Conservation (phyloP, 2,329 filamentous ascomycete genomes). For the Nemania sp. region DNA sequence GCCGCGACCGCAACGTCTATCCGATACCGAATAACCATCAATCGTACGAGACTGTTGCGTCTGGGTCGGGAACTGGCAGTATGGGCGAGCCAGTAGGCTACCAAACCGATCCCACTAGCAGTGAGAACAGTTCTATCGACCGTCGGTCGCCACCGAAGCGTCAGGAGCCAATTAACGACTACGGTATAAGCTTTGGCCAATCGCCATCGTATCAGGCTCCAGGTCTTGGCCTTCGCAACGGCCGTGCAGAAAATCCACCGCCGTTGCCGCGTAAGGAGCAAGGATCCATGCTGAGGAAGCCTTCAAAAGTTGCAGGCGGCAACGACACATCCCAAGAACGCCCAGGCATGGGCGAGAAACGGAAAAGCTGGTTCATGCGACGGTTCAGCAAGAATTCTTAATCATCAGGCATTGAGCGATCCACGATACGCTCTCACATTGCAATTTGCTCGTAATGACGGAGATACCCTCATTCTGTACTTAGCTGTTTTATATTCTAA, state of each 20-base stretch:
- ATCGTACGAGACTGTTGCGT: conserved; percentile 85
- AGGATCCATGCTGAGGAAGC: conserved; percentile 34
- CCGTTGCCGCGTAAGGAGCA: conserved; percentile 42
- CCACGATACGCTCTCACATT: conserved; percentile 18
- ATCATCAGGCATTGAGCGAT: conserved; percentile 8
- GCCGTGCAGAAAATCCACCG: conserved; percentile 30
- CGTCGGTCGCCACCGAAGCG: conserved; percentile 63
- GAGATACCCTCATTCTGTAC: conserved; percentile 27
- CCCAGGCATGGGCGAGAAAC: conserved; percentile 62
- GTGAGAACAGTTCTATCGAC: conserved; percentile 90
- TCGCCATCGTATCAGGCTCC: conserved; percentile 48
- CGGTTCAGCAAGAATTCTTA: conserved; percentile 70
- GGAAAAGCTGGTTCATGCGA: conserved; percentile 87
- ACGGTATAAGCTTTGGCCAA: conserved; percentile 63
- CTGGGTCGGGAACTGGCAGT: conserved; percentile 70
- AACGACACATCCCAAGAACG: conserved; percentile 35
- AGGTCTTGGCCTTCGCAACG: conserved; percentile 38
- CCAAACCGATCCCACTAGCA: conserved; percentile 82
- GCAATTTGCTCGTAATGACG: conserved; percentile 24
- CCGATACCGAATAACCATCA: conserved; percentile 67
- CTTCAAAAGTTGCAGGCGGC: conserved; percentile 30
- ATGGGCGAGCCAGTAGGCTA: conserved; percentile 76
- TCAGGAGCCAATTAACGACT: conserved; percentile 60
- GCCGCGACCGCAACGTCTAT: conserved; percentile 51
- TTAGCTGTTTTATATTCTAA: neutral